Base-by-base conservation (phyloP, 2,329 filamentous ascomycete genomes). In the Claviceps sp. region DNA sequence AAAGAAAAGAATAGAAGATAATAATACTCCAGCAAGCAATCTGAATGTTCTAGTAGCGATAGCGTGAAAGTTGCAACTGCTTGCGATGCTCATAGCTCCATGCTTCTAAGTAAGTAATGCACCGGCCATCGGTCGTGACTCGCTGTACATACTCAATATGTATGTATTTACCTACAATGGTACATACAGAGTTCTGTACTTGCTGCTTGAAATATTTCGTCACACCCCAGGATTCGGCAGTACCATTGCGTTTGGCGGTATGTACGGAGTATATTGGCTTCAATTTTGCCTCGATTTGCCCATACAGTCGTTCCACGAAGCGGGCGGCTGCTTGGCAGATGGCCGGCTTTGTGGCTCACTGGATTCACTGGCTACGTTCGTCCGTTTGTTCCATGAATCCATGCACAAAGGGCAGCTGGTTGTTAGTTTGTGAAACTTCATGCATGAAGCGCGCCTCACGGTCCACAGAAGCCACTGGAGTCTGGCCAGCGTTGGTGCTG, bases 401-500 rank as follows among this genome's bases (percentile, higher is more conserved):
- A 14, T 22, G 19, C 11, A 22, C 41, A 43, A 6, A 19, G 41
- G 17, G 10, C 19, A 43, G 5, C 41, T 42, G 40, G 5, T 8
- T n/a, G 11, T 13, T 11, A 3, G 8, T 43, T 10, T 43, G 16
- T 22, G 41, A 43, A 24, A 5, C 41, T 14, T 13, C 41, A 22
- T 43, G 41, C 41, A 43, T 43, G 17, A 17, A 10, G 22, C 22
- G 26, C 45, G 22, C 34, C 16, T 37, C 24, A 19, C 45, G 10
- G 34, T 5, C 17, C 24, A 19, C 30, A 1, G 34, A 3, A 38
- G 6, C 17, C 14, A 37, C 39, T 17, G n/a, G n/a, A 16, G 45
- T 11, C 38, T 24, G 47, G 22, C 26, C 40, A 39, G 19, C 45
- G 16, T 22, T 40, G 51, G 26, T 54, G 53, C 61, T 61, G 58